phyloP scores from a whole-genome alignment of 306 rosid species.

The Quercus bicolor region DNA sequence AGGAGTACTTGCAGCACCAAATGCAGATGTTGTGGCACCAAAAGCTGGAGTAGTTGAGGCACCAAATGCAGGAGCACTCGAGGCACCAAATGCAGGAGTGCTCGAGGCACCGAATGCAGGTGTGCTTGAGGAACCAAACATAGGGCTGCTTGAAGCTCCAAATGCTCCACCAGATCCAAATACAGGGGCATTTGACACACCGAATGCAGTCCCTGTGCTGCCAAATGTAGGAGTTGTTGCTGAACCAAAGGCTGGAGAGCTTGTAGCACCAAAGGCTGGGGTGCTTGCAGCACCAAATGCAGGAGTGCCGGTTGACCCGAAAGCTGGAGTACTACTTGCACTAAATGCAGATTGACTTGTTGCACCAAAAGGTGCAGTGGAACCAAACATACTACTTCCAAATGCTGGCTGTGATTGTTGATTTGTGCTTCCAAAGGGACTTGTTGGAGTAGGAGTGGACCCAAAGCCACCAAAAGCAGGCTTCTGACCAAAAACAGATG shows the following conservation, averaged over 20 bases:
- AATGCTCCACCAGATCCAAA: slow-evolving; percentile 78
- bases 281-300: too few species aligned
- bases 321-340: background rate
- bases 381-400: slow-evolving; percentile 81
- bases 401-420: slow-evolving; percentile 89
- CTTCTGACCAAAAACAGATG: slow-evolving; percentile 85
- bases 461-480: slow-evolving; percentile 87
- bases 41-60: slow-evolving; percentile 43
- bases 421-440: slow-evolving; percentile 68
- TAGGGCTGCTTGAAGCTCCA: slow-evolving; percentile 60
- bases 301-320: too few species aligned
- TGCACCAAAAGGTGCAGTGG: slow-evolving; percentile 79
- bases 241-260: slow-evolving; percentile 62
- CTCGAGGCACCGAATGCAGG: slow-evolving; percentile 51
- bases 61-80: slow-evolving; percentile 59
- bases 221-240: slow-evolving; percentile 68
- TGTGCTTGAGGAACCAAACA: slow-evolving; percentile 30
- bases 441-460: slow-evolving; percentile 65
- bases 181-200: slow-evolving; percentile 49
- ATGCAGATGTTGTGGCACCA: slow-evolving; percentile 62
- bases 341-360: slow-evolving; percentile 64
- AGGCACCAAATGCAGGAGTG: slow-evolving; percentile 46
- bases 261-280: slow-evolving; percentile 28
- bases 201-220: slow-evolving; percentile 64
- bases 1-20: slow-evolving; percentile 78